Base-by-base conservation (phyloP, 805 yeast species). In the Candida namnaoensis region DNA sequence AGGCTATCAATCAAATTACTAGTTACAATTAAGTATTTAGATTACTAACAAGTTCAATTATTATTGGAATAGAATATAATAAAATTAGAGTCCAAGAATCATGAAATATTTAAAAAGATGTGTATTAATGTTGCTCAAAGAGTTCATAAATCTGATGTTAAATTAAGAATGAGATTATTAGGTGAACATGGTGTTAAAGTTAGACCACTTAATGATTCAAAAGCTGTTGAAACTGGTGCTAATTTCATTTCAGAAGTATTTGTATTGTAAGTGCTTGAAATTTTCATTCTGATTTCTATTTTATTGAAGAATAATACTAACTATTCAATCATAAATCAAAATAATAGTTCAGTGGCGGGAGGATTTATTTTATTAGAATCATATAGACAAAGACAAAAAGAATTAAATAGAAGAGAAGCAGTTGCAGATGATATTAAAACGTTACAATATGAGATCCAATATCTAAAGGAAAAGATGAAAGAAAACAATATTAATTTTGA, bases 171-270 rank as follows among this genome's bases (percentile, higher is more conserved):
- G 72, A 67, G 73, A 34, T 66, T 85, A 36, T 38, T 57, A 32
- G 58, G 61, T 1, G 48, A 54, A 19, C 48, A 52, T n/a, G 53
- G 50, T 12, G 54, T 73, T 38, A 74, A 72, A 50, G 73, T 86
- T 8, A 71, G 95, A 38, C 95, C 95, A 0, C 69, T 87, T 56
- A 86, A 85, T 56, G 95, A 86, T 49, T 76, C 78, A 11, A 80
- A 78, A 53, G 95, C 96, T 33, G 74, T 88, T 36, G 93, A 87
- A 44, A 77, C 71, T 44, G 95, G 95, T 1, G 93, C 95, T 36
- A 82, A 72, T 43, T 77, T 86, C 55, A 62, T 87, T 11, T 81
- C 91, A 37, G 95, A 87, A 57, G 57, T 79, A 30, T 82, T 87
- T 53, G 78, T 87, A 15, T 87, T 88, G 42, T 40, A 35, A 24